Base-by-base conservation (phyloP, 805 yeast genomes). In the Cyberlindnera bimundalis region DNA sequence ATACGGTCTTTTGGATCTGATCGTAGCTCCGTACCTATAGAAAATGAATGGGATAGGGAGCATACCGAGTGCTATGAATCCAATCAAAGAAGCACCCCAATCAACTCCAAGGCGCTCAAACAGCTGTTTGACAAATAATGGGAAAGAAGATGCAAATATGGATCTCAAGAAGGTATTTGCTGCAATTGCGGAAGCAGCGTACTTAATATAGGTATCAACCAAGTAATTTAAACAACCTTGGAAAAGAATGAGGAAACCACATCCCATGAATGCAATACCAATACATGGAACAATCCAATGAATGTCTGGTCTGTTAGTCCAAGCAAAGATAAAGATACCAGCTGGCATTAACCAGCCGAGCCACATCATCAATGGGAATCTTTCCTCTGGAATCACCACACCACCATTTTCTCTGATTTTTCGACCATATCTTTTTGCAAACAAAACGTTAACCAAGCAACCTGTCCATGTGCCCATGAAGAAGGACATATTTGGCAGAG, bases 181-280 rank as follows among this genome's bases (percentile, higher is more conserved):
- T 4, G 86, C 84, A 40, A 79, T 65, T 2, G 83, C 82, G 12
- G 81, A 74, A 2, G 85, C 85, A 8, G 84, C 77, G 47, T 69
- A 73, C 33, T 67, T 60, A 26, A 77, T 67, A 52, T 76, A 79
- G 33, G 82, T 66, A 56, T 80, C 85, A 36, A 81, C 76, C 45
- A 81, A 62, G 52, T 80, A 80, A 57, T 75, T 78, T 37, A 79
- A 59, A 45, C 77, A 70, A 7, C 82, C 78, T 48, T 76, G 76
- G 67, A 80, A 80, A 35, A 77, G 72, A 33, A 72, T 65, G 38
- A 79, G 61, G 47, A 78, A 69, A 9, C 83, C 83, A 46, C 66
- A 56, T 4, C 78, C 77, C 39, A 76, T 70, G 16, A 74, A 50
- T 8, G 67, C 66, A n/a, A 79, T 70, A 6, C 79, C 83, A 33